Evolutionary conservation across 1,284 basidiomycete genomes (phyloP), one percentile per base, ranked within the genome.

Genomic region (Ganoderma lingzhi): DNA sequence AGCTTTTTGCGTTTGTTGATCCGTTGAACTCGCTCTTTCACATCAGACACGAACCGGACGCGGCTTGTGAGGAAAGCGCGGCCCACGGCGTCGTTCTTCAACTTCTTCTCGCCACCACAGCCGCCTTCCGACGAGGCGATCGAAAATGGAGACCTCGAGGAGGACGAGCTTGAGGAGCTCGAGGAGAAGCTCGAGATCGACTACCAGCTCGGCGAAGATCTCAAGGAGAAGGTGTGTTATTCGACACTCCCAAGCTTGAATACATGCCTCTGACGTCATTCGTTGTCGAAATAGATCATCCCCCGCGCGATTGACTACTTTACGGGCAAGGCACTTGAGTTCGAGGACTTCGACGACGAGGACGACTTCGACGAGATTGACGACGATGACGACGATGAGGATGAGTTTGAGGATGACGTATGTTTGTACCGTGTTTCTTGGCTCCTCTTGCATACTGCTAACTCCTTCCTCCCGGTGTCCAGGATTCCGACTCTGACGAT

Each of bases 141-240:
- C 68, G 91, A 94, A 77, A 87, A 84, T n/a, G 92, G 89, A 5
- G 94, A 95, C 17, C 83, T 93, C 32, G 93, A 94, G 0, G 93
- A 93, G n/a, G 94, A 95, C 0, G 94, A 95, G 62, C 86, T 96
- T 1, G 94, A 95, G 71, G 95, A 95, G 72, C 87, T 99, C 67
- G 96, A 98, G 81, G 93, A 93, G 81, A 93, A 95, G 78, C 88
- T 99, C 65, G 97, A 98, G 86, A 86, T 97, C 74, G 97, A 99
- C 84, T 99, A 98, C 83, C 97, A 98, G 86, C 94, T 99, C 77
- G 97, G 97, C 64, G 97, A 99, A 85, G 97, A 99, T 82, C 85
- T 99, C 78, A 99, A 99, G 86, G 97, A 99, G 82, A 94, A 96
- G 86, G 94, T 93, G 65, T 70, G 76, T 76, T 64, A 9, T 6